phyloP scores from a whole-genome alignment of 2,329 filamentous ascomycete species.

The Claviceps spartinae region DNA sequence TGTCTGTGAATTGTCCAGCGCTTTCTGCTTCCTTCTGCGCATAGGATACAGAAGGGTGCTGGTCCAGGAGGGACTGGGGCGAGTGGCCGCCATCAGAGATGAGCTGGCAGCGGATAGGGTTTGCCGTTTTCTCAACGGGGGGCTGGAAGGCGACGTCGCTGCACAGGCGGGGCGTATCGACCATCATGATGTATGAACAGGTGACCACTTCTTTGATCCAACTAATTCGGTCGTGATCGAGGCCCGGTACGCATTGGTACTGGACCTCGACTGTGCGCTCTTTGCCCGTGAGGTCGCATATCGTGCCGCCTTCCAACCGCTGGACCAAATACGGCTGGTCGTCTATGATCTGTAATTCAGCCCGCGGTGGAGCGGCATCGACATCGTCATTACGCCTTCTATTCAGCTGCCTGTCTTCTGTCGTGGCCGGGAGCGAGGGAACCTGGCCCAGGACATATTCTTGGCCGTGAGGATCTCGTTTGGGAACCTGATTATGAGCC shows the following conservation, averaged over 20 bases:
- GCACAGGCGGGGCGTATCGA: slow-evolving; percentile 80
- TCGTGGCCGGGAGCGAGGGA: slow-evolving; percentile 19
- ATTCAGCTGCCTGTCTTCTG: slow-evolving; percentile 8
- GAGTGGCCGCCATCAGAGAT: slow-evolving; percentile 41
- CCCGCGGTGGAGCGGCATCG: slow-evolving; percentile 23
- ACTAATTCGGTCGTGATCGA: slow-evolving; percentile 61
- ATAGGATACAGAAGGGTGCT: slow-evolving; percentile 16
- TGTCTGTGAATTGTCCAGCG: slow-evolving; percentile 4
- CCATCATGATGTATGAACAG: slow-evolving; percentile 84
- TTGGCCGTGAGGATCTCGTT: slow-evolving; percentile 60
- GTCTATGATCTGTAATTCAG: slow-evolving; percentile 66
- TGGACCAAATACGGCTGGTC: slow-evolving; percentile 80
- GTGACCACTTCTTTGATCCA: slow-evolving; percentile 91
- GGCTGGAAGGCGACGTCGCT: slow-evolving; percentile 77
- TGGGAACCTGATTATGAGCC: slow-evolving; percentile 57
- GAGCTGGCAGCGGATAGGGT: slow-evolving; percentile 62
- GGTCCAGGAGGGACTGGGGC: slow-evolving; percentile 26
- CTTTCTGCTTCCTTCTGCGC: slow-evolving; percentile 16
- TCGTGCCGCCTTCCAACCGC: slow-evolving; percentile 62
- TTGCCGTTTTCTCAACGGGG: slow-evolving; percentile 61
- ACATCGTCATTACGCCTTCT: slow-evolving; percentile 8
- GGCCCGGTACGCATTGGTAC: slow-evolving; percentile 63
- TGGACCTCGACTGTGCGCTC: slow-evolving; percentile 76
- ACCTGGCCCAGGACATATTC: slow-evolving; percentile 64
- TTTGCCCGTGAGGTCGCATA: slow-evolving; percentile 74